Conservation (phyloP, 805 yeast genomes). For the Ogataea nitratoaversa region DNA sequence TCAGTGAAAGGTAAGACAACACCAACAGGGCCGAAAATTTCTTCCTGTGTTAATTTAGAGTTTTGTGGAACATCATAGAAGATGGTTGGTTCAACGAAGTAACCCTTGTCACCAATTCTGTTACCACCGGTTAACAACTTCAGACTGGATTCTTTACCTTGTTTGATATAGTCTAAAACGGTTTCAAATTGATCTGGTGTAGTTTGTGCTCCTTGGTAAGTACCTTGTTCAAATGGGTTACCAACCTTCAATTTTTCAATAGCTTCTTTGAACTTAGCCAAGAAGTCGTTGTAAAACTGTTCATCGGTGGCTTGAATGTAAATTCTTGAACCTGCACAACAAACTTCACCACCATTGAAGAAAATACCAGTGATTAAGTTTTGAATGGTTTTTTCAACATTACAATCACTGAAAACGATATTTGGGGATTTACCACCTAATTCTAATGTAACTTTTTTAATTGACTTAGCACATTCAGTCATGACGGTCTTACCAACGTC, state of each 20-base stretch:
- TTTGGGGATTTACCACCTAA: conserved; percentile 91
- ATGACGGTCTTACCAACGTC: conserved; percentile 76
- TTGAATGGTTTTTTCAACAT: conserved; percentile 59
- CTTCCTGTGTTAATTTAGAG: conserved; percentile 78
- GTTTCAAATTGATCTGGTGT: conserved; percentile 63
- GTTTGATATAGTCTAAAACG: conserved; percentile 57
- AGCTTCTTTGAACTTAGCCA: conserved; percentile 50
- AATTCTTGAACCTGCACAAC: conserved; percentile 89
- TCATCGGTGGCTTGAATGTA: conserved; percentile 58
- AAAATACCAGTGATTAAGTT: conserved; percentile 71
- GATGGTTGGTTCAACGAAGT: conserved; percentile 75
- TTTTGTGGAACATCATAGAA: conserved; percentile 75
- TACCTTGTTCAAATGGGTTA: conserved; percentile 67
- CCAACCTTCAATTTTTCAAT: conserved; percentile 61
- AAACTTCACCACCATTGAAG: conserved; percentile 89
- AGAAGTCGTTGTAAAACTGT: conserved; percentile 62
- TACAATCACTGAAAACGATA: conserved; percentile 75
- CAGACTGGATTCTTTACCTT: conserved; percentile 67
- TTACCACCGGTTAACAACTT: conserved; percentile 79
- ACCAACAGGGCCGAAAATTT: conserved; percentile 88
- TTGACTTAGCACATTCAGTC: conserved; percentile 63
- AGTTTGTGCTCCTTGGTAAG: conserved; percentile 74
- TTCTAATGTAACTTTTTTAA: conserved; percentile 80
- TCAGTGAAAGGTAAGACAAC: conserved; percentile 69
- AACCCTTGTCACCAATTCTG: conserved; percentile 66